These are phyloP conservation scores for Eimeria necatrix DNA, from an alignment of 169 alveolate genomes.

Conservation along the genomic window DNA sequence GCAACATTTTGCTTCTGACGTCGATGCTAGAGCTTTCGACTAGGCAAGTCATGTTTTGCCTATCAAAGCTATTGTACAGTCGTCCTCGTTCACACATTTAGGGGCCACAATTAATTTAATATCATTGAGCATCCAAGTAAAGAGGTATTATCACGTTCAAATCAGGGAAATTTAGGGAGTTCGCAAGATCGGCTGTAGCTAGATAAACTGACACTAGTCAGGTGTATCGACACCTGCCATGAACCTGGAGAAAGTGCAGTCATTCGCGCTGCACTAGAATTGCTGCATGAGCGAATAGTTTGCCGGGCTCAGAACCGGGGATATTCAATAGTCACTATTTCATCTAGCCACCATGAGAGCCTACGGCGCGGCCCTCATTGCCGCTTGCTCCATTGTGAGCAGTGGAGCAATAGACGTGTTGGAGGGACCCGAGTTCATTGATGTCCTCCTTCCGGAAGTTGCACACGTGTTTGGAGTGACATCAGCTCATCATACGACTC, in stretches of 20 bases:
- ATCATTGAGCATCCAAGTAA: too few relatives aligned
- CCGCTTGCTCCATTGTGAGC: constrained; percentile 73
- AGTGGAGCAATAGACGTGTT: constrained; percentile 58
- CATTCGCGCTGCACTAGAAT: constrained; percentile 62
- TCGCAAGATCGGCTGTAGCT: not conserved
- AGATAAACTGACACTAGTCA: constrained; percentile 10
- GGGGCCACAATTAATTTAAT: too few relatives aligned
- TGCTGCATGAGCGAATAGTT: constrained; percentile 69
- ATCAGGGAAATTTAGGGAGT: constrained; percentile 12
- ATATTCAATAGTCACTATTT: constrained; percentile 1
- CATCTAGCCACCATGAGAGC: constrained; percentile 63
- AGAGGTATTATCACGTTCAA: too few relatives aligned
- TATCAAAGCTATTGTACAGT: too few relatives aligned
- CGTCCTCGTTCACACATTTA: too few relatives aligned
- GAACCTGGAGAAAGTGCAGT: not conserved
- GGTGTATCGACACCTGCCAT: constrained; percentile 59
- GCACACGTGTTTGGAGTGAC: constrained; percentile 74
- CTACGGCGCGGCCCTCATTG: constrained; percentile 63
- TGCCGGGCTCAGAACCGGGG: constrained; percentile 61
- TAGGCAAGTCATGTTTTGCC: too few relatives aligned
- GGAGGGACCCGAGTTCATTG: constrained; percentile 69
- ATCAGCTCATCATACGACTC: constrained; percentile 65
- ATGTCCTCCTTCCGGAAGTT: constrained; percentile 70
- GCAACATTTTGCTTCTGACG: too few relatives aligned
- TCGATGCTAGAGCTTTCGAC: too few relatives aligned